Base-by-base conservation (phyloP, 2,329 filamentous ascomycete species). In the Epichloe gansuensis region DNA sequence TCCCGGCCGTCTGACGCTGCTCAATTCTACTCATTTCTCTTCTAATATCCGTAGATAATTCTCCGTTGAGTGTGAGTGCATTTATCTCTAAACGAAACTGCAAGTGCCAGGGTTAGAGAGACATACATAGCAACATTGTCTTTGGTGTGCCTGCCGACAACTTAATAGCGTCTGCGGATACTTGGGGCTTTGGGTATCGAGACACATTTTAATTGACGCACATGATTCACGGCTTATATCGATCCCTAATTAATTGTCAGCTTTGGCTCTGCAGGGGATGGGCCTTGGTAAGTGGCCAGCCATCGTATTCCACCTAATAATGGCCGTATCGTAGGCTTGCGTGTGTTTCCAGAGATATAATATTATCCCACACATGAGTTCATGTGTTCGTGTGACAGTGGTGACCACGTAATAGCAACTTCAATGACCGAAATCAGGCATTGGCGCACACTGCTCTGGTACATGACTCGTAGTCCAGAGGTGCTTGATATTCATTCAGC, bases 381-480 rank as follows among this genome's bases (percentile, higher is more conserved):
- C 13, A 52, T n/a, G 15, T 28, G 21, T 54, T 39, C 31, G 43
- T 45, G 38, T 44, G 23, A 45, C 44, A 39, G 11, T 11, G 25
- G 17, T 23, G 21, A 39, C 52, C 31, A 43, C 23, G 31, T 48
- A 21, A 21, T 21, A 47, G 35, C 44, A 41, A n/a, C 28, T 37
- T 12, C 23, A 23, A 45, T 12, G 28, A 17, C 44, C 44, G 12
- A 52, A 41, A 52, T 35, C 43, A 25, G 44, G 37, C 44, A 52
- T 41, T 52, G 50, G 50, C 50, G 44, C 49, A 49, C 48, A 49
- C 25, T 38, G 28, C 4, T 13, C 41, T 21, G 25, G 49, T 28
- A 9, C 42, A 28, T 25, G 28, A 31, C 34, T 38, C 15, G 31
- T 4, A 51, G 43, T 31, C 42, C 11, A 28, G 41, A 21, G 8